Conservation (phyloP, 1,284 basidiomycete genomes). For the Malassezia sympodialis region DNA sequence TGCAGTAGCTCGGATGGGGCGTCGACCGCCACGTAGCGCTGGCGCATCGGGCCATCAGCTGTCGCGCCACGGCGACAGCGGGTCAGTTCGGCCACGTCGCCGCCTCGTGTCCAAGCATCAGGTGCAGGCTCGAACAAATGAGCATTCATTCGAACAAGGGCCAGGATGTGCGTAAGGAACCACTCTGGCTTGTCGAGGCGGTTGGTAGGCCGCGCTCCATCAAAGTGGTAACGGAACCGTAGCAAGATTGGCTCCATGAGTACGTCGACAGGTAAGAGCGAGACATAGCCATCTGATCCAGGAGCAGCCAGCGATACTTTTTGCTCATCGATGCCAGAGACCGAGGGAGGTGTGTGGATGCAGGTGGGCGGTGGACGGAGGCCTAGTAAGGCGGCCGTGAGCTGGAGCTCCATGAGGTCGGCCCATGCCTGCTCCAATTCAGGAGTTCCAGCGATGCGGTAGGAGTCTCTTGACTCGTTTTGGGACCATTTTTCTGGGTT, state of each 20-base stretch:
- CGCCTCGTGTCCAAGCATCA: constrained; percentile 11
- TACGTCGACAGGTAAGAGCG: constrained; percentile 56
- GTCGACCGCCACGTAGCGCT: constrained; percentile 19
- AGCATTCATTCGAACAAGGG: constrained; percentile 51
- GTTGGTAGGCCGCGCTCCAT: constrained; percentile 74
- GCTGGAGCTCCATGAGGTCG: constrained; percentile 30
- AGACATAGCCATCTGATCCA: constrained; percentile 36
- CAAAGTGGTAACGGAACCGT: constrained; percentile 92
- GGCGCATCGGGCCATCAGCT: neutral
- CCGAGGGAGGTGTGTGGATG: neutral
- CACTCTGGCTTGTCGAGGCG: constrained; percentile 92
- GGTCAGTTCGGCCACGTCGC: constrained; percentile 32
- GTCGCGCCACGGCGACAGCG: constrained; percentile 7
- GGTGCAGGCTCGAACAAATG: constrained; percentile 59
- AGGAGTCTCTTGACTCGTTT: neutral
- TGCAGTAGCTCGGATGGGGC: constrained; percentile 38
- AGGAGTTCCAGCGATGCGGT: neutral
- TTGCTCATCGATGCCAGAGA: neutral
- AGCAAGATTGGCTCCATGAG: constrained; percentile 73
- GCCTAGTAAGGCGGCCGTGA: constrained; percentile 23
- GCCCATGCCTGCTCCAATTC: constrained; percentile 22
- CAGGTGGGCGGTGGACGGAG: constrained; percentile 17
- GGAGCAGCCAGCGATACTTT: constrained; percentile 1
- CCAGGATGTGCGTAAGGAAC: constrained; percentile 83
- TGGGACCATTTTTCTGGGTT: neutral